Percentiles rank a stretch among this genome's conserved stretches.
Evolutionary conservation across 306 rosid genomes (phyloP).

Genomic region (Glycine tomentella): DNA sequence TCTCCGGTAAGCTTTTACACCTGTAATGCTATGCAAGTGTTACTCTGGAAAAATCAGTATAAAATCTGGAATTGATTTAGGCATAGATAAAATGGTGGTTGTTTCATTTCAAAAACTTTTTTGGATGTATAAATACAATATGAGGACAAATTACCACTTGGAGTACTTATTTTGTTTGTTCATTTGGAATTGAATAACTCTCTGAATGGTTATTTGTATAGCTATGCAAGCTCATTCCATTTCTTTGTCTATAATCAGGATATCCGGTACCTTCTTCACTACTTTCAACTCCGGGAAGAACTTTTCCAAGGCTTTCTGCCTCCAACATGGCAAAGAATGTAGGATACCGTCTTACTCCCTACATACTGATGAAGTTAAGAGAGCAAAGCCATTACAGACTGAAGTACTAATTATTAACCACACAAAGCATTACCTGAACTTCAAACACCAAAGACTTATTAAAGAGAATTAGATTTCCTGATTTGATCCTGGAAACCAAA

Average conservation of each 20-base stretch:
- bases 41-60: constrained; percentile 24
- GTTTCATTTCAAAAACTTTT: constrained; percentile 34
- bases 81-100: constrained; percentile 15
- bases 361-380: constrained; percentile 40
- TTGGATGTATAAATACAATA: constrained; percentile 22
- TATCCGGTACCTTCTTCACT: constrained; percentile 63
- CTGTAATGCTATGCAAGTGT: constrained; percentile 56
- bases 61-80: constrained; percentile 29
- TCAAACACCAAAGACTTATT: constrained; percentile 67
- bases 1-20: constrained; percentile 63
- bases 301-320: constrained; percentile 58
- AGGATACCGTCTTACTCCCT: constrained; percentile 66
- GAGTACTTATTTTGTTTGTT: constrained; percentile 22
- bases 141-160: constrained; percentile 11
- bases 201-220: constrained; percentile 18
- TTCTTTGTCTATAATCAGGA: constrained; percentile 32
- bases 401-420: constrained; percentile 18
- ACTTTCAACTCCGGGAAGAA: constrained; percentile 78
- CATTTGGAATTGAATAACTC: constrained; percentile 23
- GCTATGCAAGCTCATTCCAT: constrained; percentile 26
- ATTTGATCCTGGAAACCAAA: constrained; percentile 60
- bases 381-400: constrained; percentile 43
- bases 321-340: constrained; percentile 68
- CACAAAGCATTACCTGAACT: constrained; percentile 65
- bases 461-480: constrained; percentile 62